Base-by-base conservation (phyloP, 345 rosid species). In the Populus euphratica region DNA sequence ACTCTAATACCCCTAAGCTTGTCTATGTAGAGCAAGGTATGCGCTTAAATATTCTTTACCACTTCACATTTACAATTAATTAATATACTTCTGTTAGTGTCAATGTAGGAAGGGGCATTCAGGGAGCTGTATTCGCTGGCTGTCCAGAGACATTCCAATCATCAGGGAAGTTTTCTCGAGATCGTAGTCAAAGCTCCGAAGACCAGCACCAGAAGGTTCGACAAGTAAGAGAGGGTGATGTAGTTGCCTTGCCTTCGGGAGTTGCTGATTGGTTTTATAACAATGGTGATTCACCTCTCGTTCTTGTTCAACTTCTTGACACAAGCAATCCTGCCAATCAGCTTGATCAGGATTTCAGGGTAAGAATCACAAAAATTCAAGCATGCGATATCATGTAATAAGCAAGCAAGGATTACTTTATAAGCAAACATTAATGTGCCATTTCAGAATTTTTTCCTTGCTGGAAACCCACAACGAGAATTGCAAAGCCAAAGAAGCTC, bases 371-470 rank as follows among this genome's bases (percentile, higher is more conserved):
- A 20, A 5, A 2, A 52, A 52, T 0, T 6, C 59, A 18, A 17
- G n/a, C 23, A 1, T 18, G 59, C 2, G 23, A 52, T 52, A 8
- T 52, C 59, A 52, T 52, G 1, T 18, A 52, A 52, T 6, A 52
- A 52, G 59, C 7, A 18, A 18, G 20, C 59, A 0, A 52, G 23
- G 0, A 52, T 2, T 17, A 52, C 59, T 20, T 52, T 8, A 52
- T 18, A 52, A 52, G 6, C 3, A 52, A 20, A 52, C 59, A 18
- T 52, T 68, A 5, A 33, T 16, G 4, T 68, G 44, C n/a, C 44
- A 4, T 18, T 69, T 14, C 56, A 89, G 90, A 84, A 84, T 77
- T 89, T 87, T 83, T 85, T 82, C 87, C 69, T 87, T 10, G 90
- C 82, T 44, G 87, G 91, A 7, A 87, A 75, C 83, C 89, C 89